These are phyloP conservation scores for Clarireedia homoeocarpa DNA, from an alignment of 2,329 filamentous ascomycete genomes.

Conservation along the genomic window DNA sequence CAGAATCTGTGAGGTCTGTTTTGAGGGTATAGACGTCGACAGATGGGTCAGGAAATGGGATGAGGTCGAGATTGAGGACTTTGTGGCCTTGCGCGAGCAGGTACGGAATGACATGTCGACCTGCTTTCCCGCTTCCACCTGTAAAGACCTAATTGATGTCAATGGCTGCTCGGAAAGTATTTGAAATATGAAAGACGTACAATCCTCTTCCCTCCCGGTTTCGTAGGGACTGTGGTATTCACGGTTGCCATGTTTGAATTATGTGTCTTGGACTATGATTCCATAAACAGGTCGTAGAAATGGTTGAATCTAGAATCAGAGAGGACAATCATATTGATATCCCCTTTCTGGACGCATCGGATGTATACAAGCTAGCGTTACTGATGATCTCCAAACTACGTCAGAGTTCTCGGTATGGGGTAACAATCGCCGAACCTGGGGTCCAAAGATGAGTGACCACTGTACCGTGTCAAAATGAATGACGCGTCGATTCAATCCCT, in stretches of 20 bases:
- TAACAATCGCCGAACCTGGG: too few relatives aligned
- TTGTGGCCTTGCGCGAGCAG: conserved; percentile 30
- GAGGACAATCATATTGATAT: too few relatives aligned
- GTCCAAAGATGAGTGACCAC: too few relatives aligned
- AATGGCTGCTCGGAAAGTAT: neutral
- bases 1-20: conserved; percentile 31
- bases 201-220: neutral
- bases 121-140: conserved; percentile 32
- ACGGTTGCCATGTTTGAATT: neutral
- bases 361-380: too few relatives aligned
- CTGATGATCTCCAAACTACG: too few relatives aligned
- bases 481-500: too few relatives aligned
- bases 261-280: too few relatives aligned
- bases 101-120: conserved; percentile 30
- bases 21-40: conserved; percentile 30
- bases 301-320: too few relatives aligned
- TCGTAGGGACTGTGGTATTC: neutral
- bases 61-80: conserved; percentile 32
- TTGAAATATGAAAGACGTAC: neutral
- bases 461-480: too few relatives aligned
- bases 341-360: too few relatives aligned
- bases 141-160: conserved; percentile 27
- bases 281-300: too few relatives aligned
- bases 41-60: conserved; percentile 23
- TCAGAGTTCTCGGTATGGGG: too few relatives aligned